phyloP scores from a whole-genome alignment of 2,329 filamentous ascomycete genomes.

The Xylaria arbuscula region DNA sequence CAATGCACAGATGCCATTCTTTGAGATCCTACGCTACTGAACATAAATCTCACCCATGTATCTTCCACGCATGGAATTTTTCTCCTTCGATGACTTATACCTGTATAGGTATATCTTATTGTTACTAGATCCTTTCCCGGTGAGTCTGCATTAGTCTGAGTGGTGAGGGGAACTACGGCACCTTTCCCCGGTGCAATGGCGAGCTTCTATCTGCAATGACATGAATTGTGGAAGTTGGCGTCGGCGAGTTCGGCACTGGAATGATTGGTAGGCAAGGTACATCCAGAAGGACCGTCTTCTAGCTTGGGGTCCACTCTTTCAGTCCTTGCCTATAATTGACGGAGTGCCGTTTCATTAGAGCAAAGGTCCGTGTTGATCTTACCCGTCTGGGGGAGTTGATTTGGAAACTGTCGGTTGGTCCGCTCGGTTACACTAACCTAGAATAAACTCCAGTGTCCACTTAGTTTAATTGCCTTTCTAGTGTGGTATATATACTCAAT shows the following conservation, averaged over 20 bases:
- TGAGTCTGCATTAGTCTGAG: not conserved
- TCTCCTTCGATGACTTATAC: conserved; percentile 2
- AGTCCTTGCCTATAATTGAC: conserved; percentile 8
- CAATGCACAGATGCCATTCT: too few relatives aligned
- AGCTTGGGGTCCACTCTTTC: not conserved
- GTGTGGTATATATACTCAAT: not conserved
- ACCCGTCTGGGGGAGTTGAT: conserved; percentile 19
- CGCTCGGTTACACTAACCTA: conserved; percentile 6
- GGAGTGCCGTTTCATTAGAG: conserved; percentile 11
- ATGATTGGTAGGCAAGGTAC: conserved; percentile 12
- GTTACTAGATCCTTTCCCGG: conserved; percentile 4
- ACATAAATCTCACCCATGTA: conserved; percentile 6
- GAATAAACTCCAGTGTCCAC: not conserved
- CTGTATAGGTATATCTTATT: not conserved
- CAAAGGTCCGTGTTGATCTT: conserved; percentile 16
- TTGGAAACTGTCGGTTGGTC: conserved; percentile 28
- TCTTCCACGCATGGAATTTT: conserved; percentile 11
- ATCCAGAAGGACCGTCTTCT: not conserved
- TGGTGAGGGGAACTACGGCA: conserved; percentile 12
- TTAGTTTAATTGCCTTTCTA: conserved; percentile 26
- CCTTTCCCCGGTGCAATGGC: conserved; percentile 17
- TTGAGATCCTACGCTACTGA: not conserved
- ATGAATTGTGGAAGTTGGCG: conserved; percentile 13
- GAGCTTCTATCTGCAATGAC: conserved; percentile 3
- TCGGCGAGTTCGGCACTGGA: conserved; percentile 11